Evolutionary conservation across 495 filamentous ascomycete species (phyloP).

Genomic region (Trichoderma erinaceum): DNA sequence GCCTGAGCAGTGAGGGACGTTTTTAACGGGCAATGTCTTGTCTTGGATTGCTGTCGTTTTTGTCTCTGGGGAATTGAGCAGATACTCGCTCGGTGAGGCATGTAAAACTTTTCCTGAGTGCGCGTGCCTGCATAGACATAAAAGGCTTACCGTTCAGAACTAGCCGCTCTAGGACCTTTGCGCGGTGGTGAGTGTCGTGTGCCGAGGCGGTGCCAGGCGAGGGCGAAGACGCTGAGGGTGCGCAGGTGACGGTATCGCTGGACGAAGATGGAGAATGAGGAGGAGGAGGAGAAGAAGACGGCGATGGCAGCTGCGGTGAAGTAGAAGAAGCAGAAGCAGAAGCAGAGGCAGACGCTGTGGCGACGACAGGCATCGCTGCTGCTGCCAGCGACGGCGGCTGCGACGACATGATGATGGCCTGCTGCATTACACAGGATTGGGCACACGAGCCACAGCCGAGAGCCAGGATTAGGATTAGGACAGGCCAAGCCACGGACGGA

Average conservation of each 20-base stretch:
- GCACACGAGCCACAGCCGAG: background rate
- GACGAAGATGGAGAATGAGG: background rate
- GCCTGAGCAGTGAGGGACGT: background rate
- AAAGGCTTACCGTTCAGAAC: background rate
- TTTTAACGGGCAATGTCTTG: background rate
- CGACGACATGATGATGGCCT: slow-evolving; percentile 9
- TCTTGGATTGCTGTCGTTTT: too few relatives aligned
- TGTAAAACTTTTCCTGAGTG: background rate
- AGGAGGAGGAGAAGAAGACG: background rate
- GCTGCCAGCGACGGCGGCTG: background rate
- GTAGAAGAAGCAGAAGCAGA: background rate
- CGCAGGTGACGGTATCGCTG: slow-evolving; percentile 1
- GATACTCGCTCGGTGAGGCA: background rate
- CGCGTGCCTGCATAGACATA: too few relatives aligned
- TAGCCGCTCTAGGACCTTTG: background rate
- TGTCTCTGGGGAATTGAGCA: too few relatives aligned
- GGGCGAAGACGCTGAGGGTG: background rate
- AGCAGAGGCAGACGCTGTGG: background rate
- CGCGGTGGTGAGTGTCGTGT: background rate
- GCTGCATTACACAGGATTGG: background rate
- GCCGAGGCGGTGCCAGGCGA: background rate
- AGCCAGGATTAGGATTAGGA: too few relatives aligned
- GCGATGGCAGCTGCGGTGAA: background rate
- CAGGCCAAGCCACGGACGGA: too few relatives aligned
- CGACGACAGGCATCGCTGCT: background rate